Conservation (phyloP, 73 alveolate species). For the Stentor coeruleus region DNA sequence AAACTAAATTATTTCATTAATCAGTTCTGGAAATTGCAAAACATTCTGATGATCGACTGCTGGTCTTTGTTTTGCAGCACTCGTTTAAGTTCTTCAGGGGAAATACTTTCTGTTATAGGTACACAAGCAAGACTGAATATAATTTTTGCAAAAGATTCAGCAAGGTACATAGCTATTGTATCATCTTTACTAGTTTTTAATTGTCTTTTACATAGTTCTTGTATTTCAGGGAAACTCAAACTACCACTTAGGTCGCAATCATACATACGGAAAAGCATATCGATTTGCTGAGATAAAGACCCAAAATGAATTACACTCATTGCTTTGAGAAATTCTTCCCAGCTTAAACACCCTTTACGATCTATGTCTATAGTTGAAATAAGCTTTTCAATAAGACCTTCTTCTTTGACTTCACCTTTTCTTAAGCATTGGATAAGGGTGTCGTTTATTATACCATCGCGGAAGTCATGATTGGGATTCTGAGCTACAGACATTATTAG, state of each 20-base stretch:
- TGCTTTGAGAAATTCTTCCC: slow-evolving; percentile 20
- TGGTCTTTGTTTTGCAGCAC: not conserved
- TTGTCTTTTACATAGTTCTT: not conserved
- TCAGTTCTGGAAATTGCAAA: slow-evolving; percentile 10
- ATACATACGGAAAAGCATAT: slow-evolving; percentile 4
- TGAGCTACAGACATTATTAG: slow-evolving; percentile 7
- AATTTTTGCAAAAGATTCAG: slow-evolving; percentile 6
- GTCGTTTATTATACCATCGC: not conserved
- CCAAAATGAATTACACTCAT: slow-evolving; percentile 18
- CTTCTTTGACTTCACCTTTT: not conserved
- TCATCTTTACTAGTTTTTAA: not conserved
- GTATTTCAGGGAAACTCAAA: not conserved
- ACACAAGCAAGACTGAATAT: not conserved
- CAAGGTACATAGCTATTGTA: not conserved
- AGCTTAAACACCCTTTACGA: not conserved
- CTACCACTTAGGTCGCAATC: not conserved
- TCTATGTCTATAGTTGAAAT: not conserved
- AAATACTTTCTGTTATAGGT: not conserved
- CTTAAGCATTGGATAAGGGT: slow-evolving; percentile 1
- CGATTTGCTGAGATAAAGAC: not conserved
- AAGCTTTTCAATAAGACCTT: not conserved
- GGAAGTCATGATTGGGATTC: not conserved
- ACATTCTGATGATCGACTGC: not conserved
- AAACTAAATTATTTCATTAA: no score
- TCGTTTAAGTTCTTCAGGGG: slow-evolving; percentile 13